Evolutionary conservation across 2,329 filamentous ascomycete species (phyloP).

Genomic region (Plenodomus lindquistii): DNA sequence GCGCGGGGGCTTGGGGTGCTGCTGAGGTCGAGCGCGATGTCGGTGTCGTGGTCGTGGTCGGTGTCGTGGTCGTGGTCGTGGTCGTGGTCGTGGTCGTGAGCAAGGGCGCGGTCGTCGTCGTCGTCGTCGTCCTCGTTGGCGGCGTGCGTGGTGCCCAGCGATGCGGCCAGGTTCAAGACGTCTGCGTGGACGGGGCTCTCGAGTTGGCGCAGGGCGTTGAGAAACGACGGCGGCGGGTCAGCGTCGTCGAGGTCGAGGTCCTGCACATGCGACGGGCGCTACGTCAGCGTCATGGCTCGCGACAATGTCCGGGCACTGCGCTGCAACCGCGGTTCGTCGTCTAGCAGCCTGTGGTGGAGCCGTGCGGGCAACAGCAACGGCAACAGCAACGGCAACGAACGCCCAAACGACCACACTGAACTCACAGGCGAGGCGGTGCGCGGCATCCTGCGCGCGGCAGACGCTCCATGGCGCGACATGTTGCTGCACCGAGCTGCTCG

Average conservation of each 20-base stretch:
- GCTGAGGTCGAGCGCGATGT: slow-evolving; percentile 50
- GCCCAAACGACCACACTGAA: too few relatives aligned
- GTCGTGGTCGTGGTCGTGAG: slow-evolving; percentile 49
- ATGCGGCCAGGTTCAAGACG: slow-evolving; percentile 54
- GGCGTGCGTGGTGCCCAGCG: slow-evolving; percentile 50
- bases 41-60: slow-evolving; percentile 16
- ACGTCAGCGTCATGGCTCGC: slow-evolving; percentile 25
- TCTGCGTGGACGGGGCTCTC: slow-evolving; percentile 51
- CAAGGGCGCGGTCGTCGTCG: slow-evolving; percentile 21
- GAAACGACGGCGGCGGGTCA: slow-evolving; percentile 45
- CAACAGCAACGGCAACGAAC: too few relatives aligned
- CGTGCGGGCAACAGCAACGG: slow-evolving; percentile 4
- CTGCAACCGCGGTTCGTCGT: slow-evolving; percentile 1
- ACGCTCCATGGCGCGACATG: neutral
- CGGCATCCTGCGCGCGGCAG: slow-evolving; percentile 27
- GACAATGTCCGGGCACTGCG: neutral
- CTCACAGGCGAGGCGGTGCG: slow-evolving; percentile 41
- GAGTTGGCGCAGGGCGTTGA: slow-evolving; percentile 52
- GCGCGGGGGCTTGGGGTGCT: slow-evolving; percentile 7
- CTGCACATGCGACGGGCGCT: slow-evolving; percentile 11
- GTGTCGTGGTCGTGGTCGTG: slow-evolving; percentile 18
- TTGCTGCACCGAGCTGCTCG: neutral
- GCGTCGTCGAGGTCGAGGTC: too few relatives aligned
- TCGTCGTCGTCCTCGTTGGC: slow-evolving; percentile 44
- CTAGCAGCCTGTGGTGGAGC: neutral